These are phyloP conservation scores for Aspergillus funiculosus DNA, from an alignment of 495 filamentous ascomycete species.

Conservation along the genomic window DNA sequence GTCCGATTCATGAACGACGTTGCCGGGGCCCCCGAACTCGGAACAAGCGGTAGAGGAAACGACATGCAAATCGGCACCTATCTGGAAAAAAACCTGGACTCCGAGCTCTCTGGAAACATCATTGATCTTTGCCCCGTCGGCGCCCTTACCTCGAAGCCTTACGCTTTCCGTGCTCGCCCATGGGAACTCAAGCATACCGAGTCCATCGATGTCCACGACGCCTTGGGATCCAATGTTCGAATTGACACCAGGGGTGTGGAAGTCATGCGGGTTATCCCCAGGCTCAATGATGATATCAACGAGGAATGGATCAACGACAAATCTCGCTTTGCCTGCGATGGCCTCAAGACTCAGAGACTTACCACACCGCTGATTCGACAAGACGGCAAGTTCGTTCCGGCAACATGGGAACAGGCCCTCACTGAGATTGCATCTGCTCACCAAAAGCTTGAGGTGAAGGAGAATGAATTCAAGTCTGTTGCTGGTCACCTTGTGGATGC, in stretches of 20 bases:
- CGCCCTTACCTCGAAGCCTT: slow-evolving; percentile 92
- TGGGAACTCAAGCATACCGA: slow-evolving; percentile 95
- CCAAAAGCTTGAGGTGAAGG: slow-evolving; percentile 67
- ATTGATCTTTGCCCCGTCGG: slow-evolving; percentile 98
- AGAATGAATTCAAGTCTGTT: slow-evolving; percentile 91
- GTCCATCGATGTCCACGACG: slow-evolving; percentile 90
- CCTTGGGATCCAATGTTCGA: slow-evolving; percentile 86
- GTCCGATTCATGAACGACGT: slow-evolving; percentile 97
- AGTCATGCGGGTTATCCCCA: slow-evolving; percentile 88
- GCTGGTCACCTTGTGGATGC: slow-evolving; percentile 86
- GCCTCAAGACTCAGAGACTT: slow-evolving; percentile 88
- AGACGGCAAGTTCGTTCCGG: slow-evolving; percentile 81
- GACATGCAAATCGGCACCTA: slow-evolving; percentile 98
- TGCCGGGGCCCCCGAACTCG: slow-evolving; percentile 90
- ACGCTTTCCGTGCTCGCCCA: slow-evolving; percentile 91
- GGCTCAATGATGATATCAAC: slow-evolving; percentile 95
- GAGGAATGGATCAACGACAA: slow-evolving; percentile 99
- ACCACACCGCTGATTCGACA: slow-evolving; percentile 87
- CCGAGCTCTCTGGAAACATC: slow-evolving; percentile 93
- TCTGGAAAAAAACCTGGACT: slow-evolving; percentile 82
- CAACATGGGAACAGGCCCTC: slow-evolving; percentile 89
- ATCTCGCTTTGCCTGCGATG: slow-evolving; percentile 92
- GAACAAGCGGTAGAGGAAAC: slow-evolving; percentile 90
- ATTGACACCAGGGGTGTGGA: slow-evolving; percentile 91
- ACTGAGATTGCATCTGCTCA: slow-evolving; percentile 75